phyloP scores from a whole-genome alignment of 768 basidiomycete species.

The Termitomyces sp. region DNA sequence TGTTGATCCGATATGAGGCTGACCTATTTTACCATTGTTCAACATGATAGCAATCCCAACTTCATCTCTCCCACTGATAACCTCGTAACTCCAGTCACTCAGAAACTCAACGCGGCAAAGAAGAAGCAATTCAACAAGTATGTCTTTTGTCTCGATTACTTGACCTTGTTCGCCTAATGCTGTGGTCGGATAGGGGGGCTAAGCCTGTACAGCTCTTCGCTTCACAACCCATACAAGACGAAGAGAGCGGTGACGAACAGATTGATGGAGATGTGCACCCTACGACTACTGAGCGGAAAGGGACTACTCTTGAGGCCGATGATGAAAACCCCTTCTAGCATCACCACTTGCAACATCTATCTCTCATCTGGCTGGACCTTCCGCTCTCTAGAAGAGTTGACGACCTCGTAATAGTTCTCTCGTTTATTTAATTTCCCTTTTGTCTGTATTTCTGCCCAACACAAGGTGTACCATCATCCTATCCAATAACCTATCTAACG shows the following conservation, averaged over 20 bases:
- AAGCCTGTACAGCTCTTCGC: slow-evolving; percentile 66
- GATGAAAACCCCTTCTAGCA: slow-evolving; percentile 74
- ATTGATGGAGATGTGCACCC: slow-evolving; percentile 23
- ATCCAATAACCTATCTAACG: neutral
- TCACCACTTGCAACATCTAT: slow-evolving; percentile 10
- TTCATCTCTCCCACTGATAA: slow-evolving; percentile 95
- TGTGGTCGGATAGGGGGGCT: slow-evolving; percentile 43
- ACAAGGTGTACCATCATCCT: slow-evolving; percentile 18
- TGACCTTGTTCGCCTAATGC: slow-evolving; percentile 10
- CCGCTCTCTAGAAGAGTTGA: slow-evolving; percentile 20
- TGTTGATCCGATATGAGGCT: slow-evolving; percentile 7
- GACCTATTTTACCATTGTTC: slow-evolving; percentile 7
- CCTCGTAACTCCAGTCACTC: slow-evolving; percentile 89
- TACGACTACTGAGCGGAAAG: slow-evolving; percentile 26
- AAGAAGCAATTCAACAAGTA: slow-evolving; percentile 94
- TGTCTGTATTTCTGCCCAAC: slow-evolving; percentile 22
- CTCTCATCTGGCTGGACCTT: slow-evolving; percentile 22
- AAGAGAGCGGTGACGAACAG: slow-evolving; percentile 39
- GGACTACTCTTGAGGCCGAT: slow-evolving; percentile 40
- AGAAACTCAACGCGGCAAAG: slow-evolving; percentile 87
- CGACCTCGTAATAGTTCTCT: slow-evolving; percentile 16
- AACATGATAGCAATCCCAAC: slow-evolving; percentile 66
- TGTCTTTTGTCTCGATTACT: slow-evolving; percentile 24
- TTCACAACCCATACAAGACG: slow-evolving; percentile 35
- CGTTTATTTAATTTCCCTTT: slow-evolving; percentile 13